A percentile compares a stretch with the other conserved stretches of the same genome.
Conservation (phyloP, 164 flowering plant genomes). For the Warburgia ugandensis region DNA sequence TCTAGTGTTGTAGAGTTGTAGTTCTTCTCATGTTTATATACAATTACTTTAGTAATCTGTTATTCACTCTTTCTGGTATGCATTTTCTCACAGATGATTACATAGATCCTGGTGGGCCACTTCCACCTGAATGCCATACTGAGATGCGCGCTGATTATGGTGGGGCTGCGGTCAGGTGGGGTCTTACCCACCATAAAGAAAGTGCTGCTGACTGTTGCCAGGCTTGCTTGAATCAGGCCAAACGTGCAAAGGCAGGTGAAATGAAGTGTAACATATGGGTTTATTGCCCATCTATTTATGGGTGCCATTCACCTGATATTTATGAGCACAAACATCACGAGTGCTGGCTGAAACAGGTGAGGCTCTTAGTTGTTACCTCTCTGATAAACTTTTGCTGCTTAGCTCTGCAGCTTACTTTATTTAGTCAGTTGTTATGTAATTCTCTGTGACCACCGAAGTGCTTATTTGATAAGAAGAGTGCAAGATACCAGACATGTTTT, state of each 20-base stretch:
- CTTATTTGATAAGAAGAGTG: background rate
- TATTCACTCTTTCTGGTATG: background rate
- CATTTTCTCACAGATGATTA: constrained; percentile 44
- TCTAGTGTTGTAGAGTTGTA: too few species aligned
- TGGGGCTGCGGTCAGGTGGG: constrained; percentile 95
- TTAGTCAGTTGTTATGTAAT: background rate
- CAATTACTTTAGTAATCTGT: background rate
- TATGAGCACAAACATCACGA: constrained; percentile 82
- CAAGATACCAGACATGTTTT: background rate
- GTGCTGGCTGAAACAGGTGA: constrained; percentile 96
- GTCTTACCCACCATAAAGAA: constrained; percentile 88
- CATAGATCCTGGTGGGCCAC: constrained; percentile 66
- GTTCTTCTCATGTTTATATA: background rate
- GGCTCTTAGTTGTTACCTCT: background rate
- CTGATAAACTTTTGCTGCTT: background rate
- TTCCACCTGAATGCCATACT: constrained; percentile 77
- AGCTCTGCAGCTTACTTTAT: background rate
- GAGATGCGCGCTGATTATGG: constrained; percentile 87
- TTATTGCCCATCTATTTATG: constrained; percentile 83
- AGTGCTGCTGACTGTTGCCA: constrained; percentile 98
- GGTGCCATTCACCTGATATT: constrained; percentile 93
- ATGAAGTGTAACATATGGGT: constrained; percentile 95
- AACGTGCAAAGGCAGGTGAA: constrained; percentile 63
- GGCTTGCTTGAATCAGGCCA: constrained; percentile 96
- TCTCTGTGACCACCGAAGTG: background rate